phyloP scores from a whole-genome alignment of 106 monocot genomes.

The Posidonia australis region DNA sequence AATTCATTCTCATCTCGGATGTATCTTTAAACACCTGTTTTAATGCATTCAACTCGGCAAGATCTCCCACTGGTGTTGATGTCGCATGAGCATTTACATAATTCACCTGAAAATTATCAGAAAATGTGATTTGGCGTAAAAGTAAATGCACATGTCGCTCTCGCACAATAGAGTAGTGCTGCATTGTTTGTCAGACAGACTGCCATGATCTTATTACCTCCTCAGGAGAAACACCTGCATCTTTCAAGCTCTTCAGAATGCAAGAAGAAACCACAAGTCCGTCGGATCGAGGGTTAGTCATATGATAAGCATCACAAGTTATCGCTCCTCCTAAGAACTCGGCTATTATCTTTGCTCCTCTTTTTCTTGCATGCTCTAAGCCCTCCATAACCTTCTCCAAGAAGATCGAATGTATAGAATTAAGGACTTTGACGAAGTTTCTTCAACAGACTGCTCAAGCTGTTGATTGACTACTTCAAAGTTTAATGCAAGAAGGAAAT shows the following conservation, averaged over 20 bases:
- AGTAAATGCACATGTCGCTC: no score
- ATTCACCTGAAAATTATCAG: no score
- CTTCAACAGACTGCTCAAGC: no score
- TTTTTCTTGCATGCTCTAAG: conserved; percentile 48
- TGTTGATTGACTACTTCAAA: no score
- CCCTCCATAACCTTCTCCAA: conserved; percentile 47
- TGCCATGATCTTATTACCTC: conserved; percentile 25
- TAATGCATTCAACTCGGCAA: conserved; percentile 47
- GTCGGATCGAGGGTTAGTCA: conserved; percentile 49
- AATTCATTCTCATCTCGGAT: conserved; percentile 44
- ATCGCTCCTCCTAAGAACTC: conserved; percentile 58
- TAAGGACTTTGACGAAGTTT: no score
- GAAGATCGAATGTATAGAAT: no score
- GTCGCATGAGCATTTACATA: conserved; percentile 55
- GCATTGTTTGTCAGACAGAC: no score
- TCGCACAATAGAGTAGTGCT: no score
- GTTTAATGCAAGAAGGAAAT: no score
- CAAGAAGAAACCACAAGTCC: conserved; percentile 56
- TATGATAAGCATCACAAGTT: conserved; percentile 62
- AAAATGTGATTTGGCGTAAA: no score
- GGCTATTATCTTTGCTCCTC: conserved; percentile 40
- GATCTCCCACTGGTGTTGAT: conserved; percentile 41
- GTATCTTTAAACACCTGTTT: conserved; percentile 44
- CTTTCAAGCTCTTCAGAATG: conserved; percentile 36
- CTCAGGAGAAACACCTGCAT: conserved; percentile 44